Base-by-base conservation (phyloP, 768 basidiomycete species). In the Trametes coccinea region DNA sequence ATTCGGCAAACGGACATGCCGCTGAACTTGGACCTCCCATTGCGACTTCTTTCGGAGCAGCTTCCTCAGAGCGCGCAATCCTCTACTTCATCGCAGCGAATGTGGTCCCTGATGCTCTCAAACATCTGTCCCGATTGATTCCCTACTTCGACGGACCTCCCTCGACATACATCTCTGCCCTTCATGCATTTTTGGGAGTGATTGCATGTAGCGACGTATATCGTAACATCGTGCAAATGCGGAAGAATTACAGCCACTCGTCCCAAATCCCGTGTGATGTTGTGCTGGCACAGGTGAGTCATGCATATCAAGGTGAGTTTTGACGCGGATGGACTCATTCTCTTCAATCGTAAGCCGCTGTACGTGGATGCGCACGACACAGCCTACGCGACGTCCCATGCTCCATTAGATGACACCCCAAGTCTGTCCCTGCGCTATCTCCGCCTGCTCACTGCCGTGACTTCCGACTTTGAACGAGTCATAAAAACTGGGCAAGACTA, bases 281-380 rank as follows among this genome's bases (percentile, higher is more conserved):
- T 29, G 45, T 67, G 31, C 59, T 63, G 43, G 59, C 59, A 51
- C 66, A 67, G 70, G 71, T 72, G 41, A 69, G 70, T 70, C 16
- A 43, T 43, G 44, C 40, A 22, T 7, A 14, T 53, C 31, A 51
- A 62, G 57, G 47, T 62, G 43, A 59, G 67, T 58, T 59, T 47
- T 8, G 14, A 30, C 49, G 39, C 44, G 13, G 62, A 58, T 64
- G 34, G 34, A 37, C 62, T 59, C 54, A 37, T 33, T 48, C 13
- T 59, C 2, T 45, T 44, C 11, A 5, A 11, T 37, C 34, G 49
- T 37, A 64, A 64, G 62, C 62, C 62, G 29, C 30, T 64, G 8
- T 59, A 56, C 30, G 17, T 39, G 11, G n/a, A 46, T 30, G 14
- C 17, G 29, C 0, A 27, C 54, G 41, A 47, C 46, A 14, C 45